Base-by-base conservation (phyloP, 176 grass and related monocot species). In the bread wheat (Triticum aestivum) region DNA sequence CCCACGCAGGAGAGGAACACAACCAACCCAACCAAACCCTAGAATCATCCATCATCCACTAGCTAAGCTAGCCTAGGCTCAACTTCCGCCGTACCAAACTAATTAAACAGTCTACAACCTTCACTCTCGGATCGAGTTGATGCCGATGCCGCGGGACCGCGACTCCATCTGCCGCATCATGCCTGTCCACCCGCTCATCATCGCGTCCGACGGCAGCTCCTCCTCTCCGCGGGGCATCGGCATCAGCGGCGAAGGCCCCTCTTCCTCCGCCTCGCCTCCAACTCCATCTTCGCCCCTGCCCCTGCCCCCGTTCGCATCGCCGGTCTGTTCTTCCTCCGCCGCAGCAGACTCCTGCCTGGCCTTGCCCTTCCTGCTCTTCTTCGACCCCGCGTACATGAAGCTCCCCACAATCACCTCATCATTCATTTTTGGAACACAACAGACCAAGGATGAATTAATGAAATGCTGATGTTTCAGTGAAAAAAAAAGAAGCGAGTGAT, bases 341-440 rank as follows among this genome's bases (percentile, higher is more conserved):
- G 2, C 10, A 10, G 5, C 37, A 5, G 10, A 81, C 59, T 87
- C 91, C 4, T 30, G 23, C 72, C 70, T 59, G 0, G 65, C 76
- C 88, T 89, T 93, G 0, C 24, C 58, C 83, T 93, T 91, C 41
- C 91, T 89, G 41, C 42, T 86, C 63, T 93, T 91, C 86, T 84
- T 93, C 0, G 86, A 86, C 47, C 37, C 79, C 9, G 69, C 75
- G 5, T 91, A 89, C 83, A 93, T 86, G 70, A 88, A 93, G 65
- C 88, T 90, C 65, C 89, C 89, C 18, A 47, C 4, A 13, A 47
- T 47, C 11, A 47, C 45, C 11, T 47, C 11, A 47, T 14, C 45
- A 47, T 47, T 47, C 45, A 47, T 47, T 47, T 47, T 11, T 14
- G 3, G 45, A 14, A 47, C 45, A 13, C 34, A 35, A 35, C 4